Base-by-base conservation (phyloP, 441 rosid species). In the Populus hybrid region DNA sequence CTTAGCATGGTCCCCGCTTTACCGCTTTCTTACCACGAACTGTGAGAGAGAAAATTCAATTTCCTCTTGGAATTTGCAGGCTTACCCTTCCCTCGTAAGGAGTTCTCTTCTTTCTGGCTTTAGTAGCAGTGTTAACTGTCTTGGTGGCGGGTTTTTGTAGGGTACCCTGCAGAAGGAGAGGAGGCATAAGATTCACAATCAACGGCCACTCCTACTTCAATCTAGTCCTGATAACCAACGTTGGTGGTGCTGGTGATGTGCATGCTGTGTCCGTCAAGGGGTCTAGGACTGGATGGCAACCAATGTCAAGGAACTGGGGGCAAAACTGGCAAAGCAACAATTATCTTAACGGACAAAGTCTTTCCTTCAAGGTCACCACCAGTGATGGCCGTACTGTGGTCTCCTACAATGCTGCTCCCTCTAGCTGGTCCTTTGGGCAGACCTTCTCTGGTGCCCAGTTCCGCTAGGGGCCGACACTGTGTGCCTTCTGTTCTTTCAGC, bases 241-340 rank as follows among this genome's bases (percentile, higher is more conserved):
- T 26, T 26, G 28, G 28, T 26, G 28, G 28, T 26, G 28, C 28
- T 26, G 28, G 28, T 26, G 28, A 88, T 71, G 86, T 88, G 34
- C 79, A 70, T 6, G 72, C 89, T 4, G 88, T 77, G 24, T 80
- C 87, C 34, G 20, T 87, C 64, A 87, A 84, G 80, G 88, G 88
- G 30, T 84, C 89, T 34, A 79, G 70, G 23, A 79, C 81, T 14
- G 77, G 66, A 14, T 87, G 91, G 90, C 85, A 80, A 73, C 38
- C 80, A n/a, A 82, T 87, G 91, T 82, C 87, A 5, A 81, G 87
- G 64, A 88, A 88, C 66, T 88, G 91, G 91, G 91, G 91, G 75
- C 90, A 87, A 69, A 87, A 88, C 78, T 88, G 91, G 91, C 91
- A 88, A 76, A 84, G 85, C 85, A 88, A 85, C 65, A n/a, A 84